Percentiles rank a stretch among this genome's conserved stretches.
These are phyloP conservation scores for Pythium guiyangense DNA, from an alignment of 352 stramenopile species.

Conservation along the genomic window DNA sequence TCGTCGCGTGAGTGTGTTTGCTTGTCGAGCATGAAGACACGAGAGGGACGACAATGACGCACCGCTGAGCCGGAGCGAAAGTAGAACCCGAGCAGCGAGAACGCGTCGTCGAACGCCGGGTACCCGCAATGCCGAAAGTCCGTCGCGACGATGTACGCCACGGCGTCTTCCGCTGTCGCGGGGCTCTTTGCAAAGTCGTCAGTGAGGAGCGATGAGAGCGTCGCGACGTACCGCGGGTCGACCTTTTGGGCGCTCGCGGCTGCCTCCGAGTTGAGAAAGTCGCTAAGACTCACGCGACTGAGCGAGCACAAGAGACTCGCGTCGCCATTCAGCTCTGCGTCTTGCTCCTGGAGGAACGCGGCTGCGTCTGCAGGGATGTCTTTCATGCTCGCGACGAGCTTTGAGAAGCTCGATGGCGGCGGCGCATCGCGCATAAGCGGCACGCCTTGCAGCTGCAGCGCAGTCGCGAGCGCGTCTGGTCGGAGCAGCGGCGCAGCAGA, in stretches of 20 bases:
- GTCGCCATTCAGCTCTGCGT: constrained; percentile 50
- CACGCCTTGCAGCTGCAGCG: constrained; percentile 5
- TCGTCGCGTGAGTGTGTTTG: neutral
- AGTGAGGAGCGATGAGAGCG: constrained; percentile 25
- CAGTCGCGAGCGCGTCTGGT: neutral
- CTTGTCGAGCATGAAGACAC: neutral
- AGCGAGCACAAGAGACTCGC: constrained; percentile 52
- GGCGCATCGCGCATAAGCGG: constrained; percentile 7
- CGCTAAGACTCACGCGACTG: constrained; percentile 50
- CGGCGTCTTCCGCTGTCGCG: constrained; percentile 19
- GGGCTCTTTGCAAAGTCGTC: constrained; percentile 24
- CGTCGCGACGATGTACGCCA: constrained; percentile 32
- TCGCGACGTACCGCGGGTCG: constrained; percentile 10
- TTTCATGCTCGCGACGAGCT: constrained; percentile 48
- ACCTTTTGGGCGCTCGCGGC: constrained; percentile 2
- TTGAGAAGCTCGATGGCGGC: constrained; percentile 46
- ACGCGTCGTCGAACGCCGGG: constrained; percentile 46
- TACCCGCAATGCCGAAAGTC: constrained; percentile 63
- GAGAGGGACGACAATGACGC: constrained; percentile 3
- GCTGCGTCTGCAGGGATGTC: constrained; percentile 36
- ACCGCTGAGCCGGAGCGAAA: constrained; percentile 35
- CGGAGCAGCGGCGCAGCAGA: neutral
- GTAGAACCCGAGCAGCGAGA: constrained; percentile 54
- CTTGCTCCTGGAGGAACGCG: constrained; percentile 53
- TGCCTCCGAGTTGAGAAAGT: constrained; percentile 22